Percentiles rank a stretch among this genome's conserved stretches.
These are phyloP conservation scores for Diversispora eburnea DNA, from an alignment of 192 early-diverging fungal species.

Conservation along the genomic window DNA sequence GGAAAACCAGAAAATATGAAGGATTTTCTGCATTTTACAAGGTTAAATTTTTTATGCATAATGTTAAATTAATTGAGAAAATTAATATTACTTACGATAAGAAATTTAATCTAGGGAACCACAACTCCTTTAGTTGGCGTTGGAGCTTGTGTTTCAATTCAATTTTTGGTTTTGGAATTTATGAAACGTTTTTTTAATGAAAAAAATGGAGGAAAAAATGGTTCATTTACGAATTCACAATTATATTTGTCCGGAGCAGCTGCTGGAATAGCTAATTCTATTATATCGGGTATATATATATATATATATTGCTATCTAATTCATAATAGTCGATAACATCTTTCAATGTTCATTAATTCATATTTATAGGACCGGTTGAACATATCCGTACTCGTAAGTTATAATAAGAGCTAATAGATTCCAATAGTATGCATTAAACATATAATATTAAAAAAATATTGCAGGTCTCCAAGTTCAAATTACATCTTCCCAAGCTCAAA, in stretches of 20 bases:
- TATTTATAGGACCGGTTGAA: constrained; percentile 76
- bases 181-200: constrained; percentile 76
- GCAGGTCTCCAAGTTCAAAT: constrained; percentile 79
- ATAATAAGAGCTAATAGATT: not conserved
- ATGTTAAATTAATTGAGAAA: not conserved
- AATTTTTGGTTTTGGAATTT: constrained; percentile 85
- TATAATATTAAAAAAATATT: not conserved
- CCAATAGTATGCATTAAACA: not conserved
- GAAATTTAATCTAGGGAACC: constrained; percentile 57
- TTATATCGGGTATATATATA: constrained; percentile 56
- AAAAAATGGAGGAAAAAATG: constrained; percentile 51
- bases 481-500: not conserved
- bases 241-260: constrained; percentile 83
- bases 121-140: constrained; percentile 90
- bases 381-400: constrained; percentile 81
- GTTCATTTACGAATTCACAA: constrained; percentile 65
- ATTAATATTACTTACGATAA: no score
- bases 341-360: not conserved
- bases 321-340: not conserved
- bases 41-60: constrained; percentile 33
- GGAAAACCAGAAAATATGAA: constrained; percentile 72
- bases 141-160: constrained; percentile 94
- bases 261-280: constrained; percentile 83
- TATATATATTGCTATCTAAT: not conserved
- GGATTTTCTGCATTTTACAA: constrained; percentile 88